These are phyloP conservation scores for Pythium angustatum DNA, from an alignment of 352 stramenopile genomes.

Conservation along the genomic window DNA sequence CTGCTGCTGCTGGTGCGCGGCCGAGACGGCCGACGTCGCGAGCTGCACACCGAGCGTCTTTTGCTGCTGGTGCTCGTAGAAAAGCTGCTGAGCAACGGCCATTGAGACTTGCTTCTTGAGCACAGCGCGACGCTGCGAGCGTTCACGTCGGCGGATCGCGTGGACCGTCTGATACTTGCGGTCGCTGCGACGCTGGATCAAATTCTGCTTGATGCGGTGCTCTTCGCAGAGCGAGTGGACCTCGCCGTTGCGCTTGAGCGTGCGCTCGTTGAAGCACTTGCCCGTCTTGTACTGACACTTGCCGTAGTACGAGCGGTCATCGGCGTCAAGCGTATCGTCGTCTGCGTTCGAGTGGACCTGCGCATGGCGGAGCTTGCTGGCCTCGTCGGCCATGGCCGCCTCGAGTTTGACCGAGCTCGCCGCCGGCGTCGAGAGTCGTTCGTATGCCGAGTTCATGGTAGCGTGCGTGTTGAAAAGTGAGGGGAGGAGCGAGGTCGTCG, in stretches of 20 bases:
- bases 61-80: slow-evolving; percentile 79
- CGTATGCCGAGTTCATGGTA: slow-evolving; percentile 17
- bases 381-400: slow-evolving; percentile 15
- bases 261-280: slow-evolving; percentile 88
- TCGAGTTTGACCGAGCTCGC: slow-evolving; percentile 28
- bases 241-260: slow-evolving; percentile 82
- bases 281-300: slow-evolving; percentile 90
- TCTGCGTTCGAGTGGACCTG: no score
- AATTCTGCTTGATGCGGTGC: slow-evolving; percentile 84
- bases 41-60: slow-evolving; percentile 61
- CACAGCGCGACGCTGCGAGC: slow-evolving; percentile 74
- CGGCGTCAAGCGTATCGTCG: no score
- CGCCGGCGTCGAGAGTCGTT: slow-evolving; percentile 20
- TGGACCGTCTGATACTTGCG: slow-evolving; percentile 88
- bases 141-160: slow-evolving; percentile 71
- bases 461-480: background rate
- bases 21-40: slow-evolving; percentile 1
- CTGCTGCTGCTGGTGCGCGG: background rate
- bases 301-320: slow-evolving; percentile 52
- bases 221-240: slow-evolving; percentile 83
- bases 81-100: slow-evolving; percentile 77
- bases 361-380: background rate
- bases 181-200: slow-evolving; percentile 82
- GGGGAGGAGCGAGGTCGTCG: background rate
- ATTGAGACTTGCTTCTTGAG: slow-evolving; percentile 84